A percentile compares a stretch with the other conserved stretches of the same genome.
Conservation (phyloP, 441 rosid species). For the Gossypium davidsonii region DNA sequence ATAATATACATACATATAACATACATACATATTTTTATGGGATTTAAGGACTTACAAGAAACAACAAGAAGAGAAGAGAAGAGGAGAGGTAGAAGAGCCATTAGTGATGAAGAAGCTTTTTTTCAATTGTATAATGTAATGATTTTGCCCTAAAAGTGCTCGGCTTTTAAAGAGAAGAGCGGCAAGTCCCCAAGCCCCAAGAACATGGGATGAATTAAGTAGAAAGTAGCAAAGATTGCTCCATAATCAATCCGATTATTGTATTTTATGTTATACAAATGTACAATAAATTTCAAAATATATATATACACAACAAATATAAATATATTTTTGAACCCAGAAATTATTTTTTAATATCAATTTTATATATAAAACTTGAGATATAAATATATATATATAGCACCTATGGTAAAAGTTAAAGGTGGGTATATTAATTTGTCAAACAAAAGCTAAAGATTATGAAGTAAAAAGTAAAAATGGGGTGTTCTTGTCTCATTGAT, state of each 20-base stretch:
- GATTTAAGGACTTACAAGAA: background rate
- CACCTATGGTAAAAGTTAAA: background rate
- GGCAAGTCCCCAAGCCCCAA: background rate
- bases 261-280: no score
- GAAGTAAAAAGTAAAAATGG: background rate
- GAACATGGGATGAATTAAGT: constrained; percentile 4
- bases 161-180: background rate
- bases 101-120: background rate
- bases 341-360: no score
- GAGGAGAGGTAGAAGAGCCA: constrained; percentile 6
- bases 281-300: no score
- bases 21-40: background rate
- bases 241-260: background rate
- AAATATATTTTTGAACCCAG: no score
- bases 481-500: background rate
- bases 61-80: background rate
- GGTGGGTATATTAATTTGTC: background rate
- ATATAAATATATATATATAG: no score
- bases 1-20: background rate
- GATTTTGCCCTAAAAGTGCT: background rate
- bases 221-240: constrained; percentile 4
- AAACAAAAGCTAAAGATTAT: background rate
- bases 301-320: no score
- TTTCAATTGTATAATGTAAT: background rate
- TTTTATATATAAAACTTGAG: no score